Percentiles rank a stretch among this genome's conserved stretches.
Conservation (phyloP, 495 filamentous ascomycete genomes). For the Neurospora cerealis region DNA sequence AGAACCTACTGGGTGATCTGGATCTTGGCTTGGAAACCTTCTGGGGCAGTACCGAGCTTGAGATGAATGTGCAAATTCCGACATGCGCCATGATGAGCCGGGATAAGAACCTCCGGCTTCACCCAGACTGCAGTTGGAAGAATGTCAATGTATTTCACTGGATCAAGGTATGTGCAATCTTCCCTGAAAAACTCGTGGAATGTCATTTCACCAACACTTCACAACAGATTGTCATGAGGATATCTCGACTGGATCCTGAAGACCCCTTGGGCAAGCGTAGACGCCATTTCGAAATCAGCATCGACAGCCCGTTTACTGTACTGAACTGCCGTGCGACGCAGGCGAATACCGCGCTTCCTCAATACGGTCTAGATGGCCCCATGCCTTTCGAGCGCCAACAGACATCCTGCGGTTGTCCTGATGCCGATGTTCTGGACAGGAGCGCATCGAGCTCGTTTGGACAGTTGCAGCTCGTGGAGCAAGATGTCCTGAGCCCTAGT, state of each 20-base stretch:
- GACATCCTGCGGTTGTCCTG: slow-evolving; percentile 68
- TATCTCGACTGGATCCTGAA: slow-evolving; percentile 74
- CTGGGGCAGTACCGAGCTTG: slow-evolving; percentile 89
- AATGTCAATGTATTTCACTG: slow-evolving; percentile 96
- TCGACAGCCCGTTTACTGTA: slow-evolving; percentile 94
- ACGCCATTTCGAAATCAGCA: slow-evolving; percentile 96
- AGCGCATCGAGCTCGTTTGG: slow-evolving; percentile 20
- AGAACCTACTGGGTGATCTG: slow-evolving; percentile 79
- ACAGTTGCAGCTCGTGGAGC: slow-evolving; percentile 16
- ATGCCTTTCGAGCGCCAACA: slow-evolving; percentile 32
- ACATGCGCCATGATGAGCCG: slow-evolving; percentile 84
- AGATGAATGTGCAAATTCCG: slow-evolving; percentile 90
- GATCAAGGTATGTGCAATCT: slow-evolving; percentile 73
- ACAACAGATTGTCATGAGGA: slow-evolving; percentile 83
- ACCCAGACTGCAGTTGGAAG: slow-evolving; percentile 92
- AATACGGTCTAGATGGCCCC: slow-evolving; percentile 57
- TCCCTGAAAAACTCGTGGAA: not conserved
- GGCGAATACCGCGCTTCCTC: slow-evolving; percentile 80
- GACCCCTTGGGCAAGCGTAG: slow-evolving; percentile 69
- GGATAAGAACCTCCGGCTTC: slow-evolving; percentile 61
- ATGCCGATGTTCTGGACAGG: slow-evolving; percentile 43
- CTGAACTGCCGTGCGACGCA: slow-evolving; percentile 89
- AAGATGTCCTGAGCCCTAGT: slow-evolving; percentile 7
- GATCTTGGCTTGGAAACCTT: slow-evolving; percentile 47
- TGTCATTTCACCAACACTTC: slow-evolving; percentile 12